A percentile compares a stretch with the other conserved stretches of the same genome.
Conservation (phyloP, 2,329 filamentous ascomycete species). For the Fusarium humuli region DNA sequence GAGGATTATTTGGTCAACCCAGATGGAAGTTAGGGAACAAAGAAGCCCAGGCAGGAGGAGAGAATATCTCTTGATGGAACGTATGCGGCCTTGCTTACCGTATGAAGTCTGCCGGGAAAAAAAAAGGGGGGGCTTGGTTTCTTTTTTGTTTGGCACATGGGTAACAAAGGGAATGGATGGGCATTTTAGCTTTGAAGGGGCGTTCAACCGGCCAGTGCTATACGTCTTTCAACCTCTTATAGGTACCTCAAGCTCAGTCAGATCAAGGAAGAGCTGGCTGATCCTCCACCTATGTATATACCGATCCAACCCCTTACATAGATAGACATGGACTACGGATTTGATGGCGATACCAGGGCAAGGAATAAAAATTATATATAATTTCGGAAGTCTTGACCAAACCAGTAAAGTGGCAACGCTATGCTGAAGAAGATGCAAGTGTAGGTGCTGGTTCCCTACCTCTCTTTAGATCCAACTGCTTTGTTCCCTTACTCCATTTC, state of each 20-base stretch:
- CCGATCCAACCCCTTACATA: slow-evolving; percentile 14
- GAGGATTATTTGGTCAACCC: slow-evolving; percentile 23
- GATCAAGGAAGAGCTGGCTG: slow-evolving; percentile 11
- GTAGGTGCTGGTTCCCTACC: slow-evolving; percentile 36
- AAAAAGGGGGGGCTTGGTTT: slow-evolving; percentile 25
- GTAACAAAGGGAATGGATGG: slow-evolving; percentile 16
- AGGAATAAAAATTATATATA: slow-evolving; percentile 11
- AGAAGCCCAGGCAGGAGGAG: neutral
- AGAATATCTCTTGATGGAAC: slow-evolving; percentile 1
- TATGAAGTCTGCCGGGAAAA: slow-evolving; percentile 15
- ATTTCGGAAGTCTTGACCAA: neutral
- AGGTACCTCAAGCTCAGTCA: slow-evolving; percentile 17
- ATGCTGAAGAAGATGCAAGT: slow-evolving; percentile 25
- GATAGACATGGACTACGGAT: slow-evolving; percentile 31
- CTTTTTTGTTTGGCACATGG: slow-evolving; percentile 24
- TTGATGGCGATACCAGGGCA: slow-evolving; percentile 16
- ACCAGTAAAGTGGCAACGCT: slow-evolving; percentile 21
- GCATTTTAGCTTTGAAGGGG: slow-evolving; percentile 35
- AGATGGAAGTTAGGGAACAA: slow-evolving; percentile 5
- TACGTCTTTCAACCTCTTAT: slow-evolving; percentile 16
- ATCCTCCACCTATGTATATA: slow-evolving; percentile 35
- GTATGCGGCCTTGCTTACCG: slow-evolving; percentile 4
- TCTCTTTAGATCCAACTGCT: slow-evolving; percentile 7
- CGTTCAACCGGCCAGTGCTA: slow-evolving; percentile 44
- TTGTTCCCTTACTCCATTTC: neutral